These are phyloP conservation scores for Linnemannia hyalina DNA, from an alignment of 192 early-diverging fungal genomes.

Conservation along the genomic window DNA sequence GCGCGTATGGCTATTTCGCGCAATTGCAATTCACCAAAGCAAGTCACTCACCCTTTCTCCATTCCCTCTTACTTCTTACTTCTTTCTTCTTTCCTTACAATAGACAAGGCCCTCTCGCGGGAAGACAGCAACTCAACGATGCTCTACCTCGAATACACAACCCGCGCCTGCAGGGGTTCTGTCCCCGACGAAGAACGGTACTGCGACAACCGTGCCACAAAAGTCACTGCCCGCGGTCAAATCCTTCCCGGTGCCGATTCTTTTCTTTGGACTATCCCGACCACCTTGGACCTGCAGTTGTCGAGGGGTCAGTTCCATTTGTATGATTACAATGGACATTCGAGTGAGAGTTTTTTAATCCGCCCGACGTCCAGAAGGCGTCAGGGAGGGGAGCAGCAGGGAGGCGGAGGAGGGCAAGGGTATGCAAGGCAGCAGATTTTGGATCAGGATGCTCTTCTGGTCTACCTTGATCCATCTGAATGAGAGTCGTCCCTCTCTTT, in stretches of 20 bases:
- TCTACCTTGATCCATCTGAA: neutral
- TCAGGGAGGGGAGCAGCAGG: neutral
- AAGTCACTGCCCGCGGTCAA: slow-evolving; percentile 28
- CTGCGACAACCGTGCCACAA: slow-evolving; percentile 43
- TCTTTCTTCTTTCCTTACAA: neutral
- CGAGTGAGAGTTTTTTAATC: slow-evolving; percentile 26
- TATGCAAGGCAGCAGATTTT: neutral
- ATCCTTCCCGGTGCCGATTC: slow-evolving; percentile 8
- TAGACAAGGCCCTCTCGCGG: slow-evolving; percentile 18
- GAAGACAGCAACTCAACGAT: slow-evolving; percentile 35
- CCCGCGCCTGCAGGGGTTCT: slow-evolving; percentile 34
- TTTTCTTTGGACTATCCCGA: slow-evolving; percentile 35
- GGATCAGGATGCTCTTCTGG: neutral
- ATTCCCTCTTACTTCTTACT: too few species aligned
- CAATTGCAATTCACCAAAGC: too few species aligned
- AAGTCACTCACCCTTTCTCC: neutral
- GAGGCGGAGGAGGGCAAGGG: neutral
- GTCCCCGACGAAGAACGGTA: slow-evolving; percentile 23
- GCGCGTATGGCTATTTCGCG: neutral
- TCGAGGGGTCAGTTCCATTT: slow-evolving; percentile 38
- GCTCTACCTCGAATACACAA: slow-evolving; percentile 49
- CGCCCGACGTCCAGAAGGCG: neutral
- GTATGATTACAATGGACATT: slow-evolving; percentile 45
- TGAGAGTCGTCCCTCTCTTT: neutral
- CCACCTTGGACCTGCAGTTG: slow-evolving; percentile 38